Base-by-base conservation (phyloP, 768 basidiomycete species). In the Coprinopsis strossmayeri region DNA sequence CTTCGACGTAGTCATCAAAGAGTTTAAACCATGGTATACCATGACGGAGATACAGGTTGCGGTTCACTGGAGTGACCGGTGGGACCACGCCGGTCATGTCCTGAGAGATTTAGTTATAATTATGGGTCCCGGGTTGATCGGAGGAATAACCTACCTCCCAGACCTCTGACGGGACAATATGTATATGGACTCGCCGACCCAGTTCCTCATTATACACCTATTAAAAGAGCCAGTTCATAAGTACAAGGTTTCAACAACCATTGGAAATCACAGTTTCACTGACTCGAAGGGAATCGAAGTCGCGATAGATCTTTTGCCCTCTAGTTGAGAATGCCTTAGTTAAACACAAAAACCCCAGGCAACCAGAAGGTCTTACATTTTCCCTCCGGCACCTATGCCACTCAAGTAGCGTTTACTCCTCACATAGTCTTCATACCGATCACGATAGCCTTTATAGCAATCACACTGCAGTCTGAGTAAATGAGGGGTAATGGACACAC, bases 171-270 rank as follows among this genome's bases (percentile, higher is more conserved):
- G 54, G 23, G n/a, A 57, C 11, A 23, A 57, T 53, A 24, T 55
- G 56, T 9, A 57, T 41, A 43, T 53, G 46, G 32, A 55, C 50
- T 12, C 56, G 52, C 5, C 49, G 56, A 2, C 52, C 49, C n/a
- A 46, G 39, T 17, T 57, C 26, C 34, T 55, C 52, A 25, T 57
- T 52, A 25, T 57, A 57, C n/a, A 53, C 37, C 56, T 57, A 38
- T 10, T 18, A 5, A 20, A n/a, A 34, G 32, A 34, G 18, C 25
- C 15, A 25, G 1, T 27, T n/a, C 11, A 38, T 24, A 13, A 23
- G 39, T 17, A 3, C 25, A 27, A 26, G 11, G 3, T 1, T 34
- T 26, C 30, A 30, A 23, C 3, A 12, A 7, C 1, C 34, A n/a
- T 12, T 12, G 20, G n/a, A n/a, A n/a, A n/a, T n/a, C n/a, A n/a